Base-by-base conservation (phyloP, 768 basidiomycete genomes). In the Tylopilus rubrobrunneus region DNA sequence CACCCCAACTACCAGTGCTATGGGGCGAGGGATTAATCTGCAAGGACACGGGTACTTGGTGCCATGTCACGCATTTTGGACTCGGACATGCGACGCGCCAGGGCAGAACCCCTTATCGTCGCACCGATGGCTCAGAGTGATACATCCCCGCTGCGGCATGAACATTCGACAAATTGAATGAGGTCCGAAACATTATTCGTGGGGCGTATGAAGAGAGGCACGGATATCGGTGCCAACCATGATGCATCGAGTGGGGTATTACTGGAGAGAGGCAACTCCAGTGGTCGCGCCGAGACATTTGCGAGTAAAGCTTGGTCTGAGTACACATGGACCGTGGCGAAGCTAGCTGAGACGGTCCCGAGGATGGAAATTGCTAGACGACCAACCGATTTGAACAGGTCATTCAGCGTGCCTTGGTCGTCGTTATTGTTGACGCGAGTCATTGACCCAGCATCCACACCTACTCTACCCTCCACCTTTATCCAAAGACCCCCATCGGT, bases 401-500 rank as follows among this genome's bases (percentile, higher is more conserved):
- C 69, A n/a, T 63, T 56, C 44, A 83, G 54, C 7, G 81, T 36
- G 29, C 73, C 72, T 51, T 87, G 74, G 8, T 74, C 70, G 9
- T 68, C 60, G 29, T 73, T 70, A 11, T 71, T 70, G 50, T 80
- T 80, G 12, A 87, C 77, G 1, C 80, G 85, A 14, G 87, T 71
- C 19, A 82, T 71, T 9, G 74, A 65, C 3, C 85, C 86, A 7
- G 84, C 87, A 63, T 90, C 82, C n/a, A 91, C 56, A 0, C 89
- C 89, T 15, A 87, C 63, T 45, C 76, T 72, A 5, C 77, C 84
- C 17, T 78, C 70, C 6, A 89, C 71, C 39, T 71, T 73, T 33
- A 90, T 55, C 82, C 83, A 84, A 28, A 89, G 62, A 4, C 75
- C 82, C 9, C 80, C 84, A 6, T 78, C 74, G 15, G 87, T 85